These are phyloP conservation scores for Nothomitra cinnamomea DNA, from an alignment of 2,329 filamentous ascomycete genomes.

Conservation along the genomic window DNA sequence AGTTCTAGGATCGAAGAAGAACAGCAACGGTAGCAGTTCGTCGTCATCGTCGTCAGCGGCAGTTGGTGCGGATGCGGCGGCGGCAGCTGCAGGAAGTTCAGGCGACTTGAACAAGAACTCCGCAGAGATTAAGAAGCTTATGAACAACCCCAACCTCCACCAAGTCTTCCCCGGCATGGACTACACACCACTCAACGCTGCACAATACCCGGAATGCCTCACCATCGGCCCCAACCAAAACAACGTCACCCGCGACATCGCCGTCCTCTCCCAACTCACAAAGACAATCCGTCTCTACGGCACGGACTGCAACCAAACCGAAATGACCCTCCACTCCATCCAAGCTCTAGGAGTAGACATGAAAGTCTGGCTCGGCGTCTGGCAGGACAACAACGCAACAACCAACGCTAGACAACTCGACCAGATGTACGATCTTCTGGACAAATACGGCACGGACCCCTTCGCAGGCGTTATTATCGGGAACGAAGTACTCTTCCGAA, in stretches of 20 bases:
- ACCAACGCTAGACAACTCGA: slow-evolving; percentile 68
- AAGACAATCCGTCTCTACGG: slow-evolving; percentile 81
- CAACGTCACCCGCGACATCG: slow-evolving; percentile 82
- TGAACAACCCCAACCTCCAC: slow-evolving; percentile 69
- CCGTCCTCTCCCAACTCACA: slow-evolving; percentile 77
- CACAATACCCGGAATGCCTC: slow-evolving; percentile 70
- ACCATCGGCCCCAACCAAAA: slow-evolving; percentile 71
- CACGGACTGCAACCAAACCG: slow-evolving; percentile 92
- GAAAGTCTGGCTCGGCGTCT: slow-evolving; percentile 90
- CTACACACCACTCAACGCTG: slow-evolving; percentile 75
- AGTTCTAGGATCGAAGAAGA: slow-evolving; percentile 40
- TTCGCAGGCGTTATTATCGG: slow-evolving; percentile 47
- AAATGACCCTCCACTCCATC: slow-evolving; percentile 80
- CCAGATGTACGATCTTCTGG: slow-evolving; percentile 73
- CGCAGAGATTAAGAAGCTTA: slow-evolving; percentile 57
- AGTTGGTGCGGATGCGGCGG: neutral
- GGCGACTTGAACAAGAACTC: slow-evolving; percentile 61
- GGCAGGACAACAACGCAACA: slow-evolving; percentile 69
- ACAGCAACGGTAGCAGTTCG: slow-evolving; percentile 13
- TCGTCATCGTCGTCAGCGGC: slow-evolving; percentile 12
- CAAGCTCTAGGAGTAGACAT: slow-evolving; percentile 55
- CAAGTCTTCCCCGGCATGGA: slow-evolving; percentile 92
- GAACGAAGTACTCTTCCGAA: slow-evolving; percentile 44
- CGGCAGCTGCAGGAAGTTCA: slow-evolving; percentile 24
- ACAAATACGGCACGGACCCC: slow-evolving; percentile 41